Evolutionary conservation across 1,284 basidiomycete genomes (phyloP), one percentile per base, ranked within the genome.

Genomic region (Cryptococcus neoformans): DNA sequence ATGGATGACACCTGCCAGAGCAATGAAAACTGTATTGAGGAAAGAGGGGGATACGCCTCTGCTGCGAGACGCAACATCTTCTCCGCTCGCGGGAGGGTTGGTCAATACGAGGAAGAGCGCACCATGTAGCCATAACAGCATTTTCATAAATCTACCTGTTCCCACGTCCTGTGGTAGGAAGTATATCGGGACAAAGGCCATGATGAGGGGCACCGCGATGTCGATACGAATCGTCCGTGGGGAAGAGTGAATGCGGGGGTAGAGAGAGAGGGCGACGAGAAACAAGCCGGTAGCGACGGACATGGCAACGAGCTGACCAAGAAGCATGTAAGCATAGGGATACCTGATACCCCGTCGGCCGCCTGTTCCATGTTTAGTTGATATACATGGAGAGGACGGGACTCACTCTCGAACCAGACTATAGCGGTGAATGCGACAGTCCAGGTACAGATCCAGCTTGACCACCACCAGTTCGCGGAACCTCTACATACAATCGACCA

Each of bases 281-380:
- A 88, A 88, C 21, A 89, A 80, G 56, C 83, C 84, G 8, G 83
- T 82, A 2, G 86, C 84, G 41, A 88, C 84, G 11, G 84, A 85
- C 46, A 89, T 85, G 41, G 87, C 87, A 49, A 89, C 86, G 12
- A 88, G 68, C 73, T 89, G 87, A 6, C 87, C 87, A 3, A 89
- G 80, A 41, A 88, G 75, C 86, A 89, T 87, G 75, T 87, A 88
- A 0, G 83, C 84, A 83, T 84, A 86, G 0, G 83, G 63, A 57
- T 83, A 79, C 59, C 80, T 82, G 58, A 88, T 79, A n/a, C 75
- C 69, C 45, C 81, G 70, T 40, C 78, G 74, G 41, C 74, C 73
- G 37, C 83, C 85, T 80, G 17, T 16, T 10, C 8, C 28, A 51
- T n/a, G 41, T 9, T n/a, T 8, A 39, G 17, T 9, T 6, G 21